phyloP scores from a whole-genome alignment of 2,329 filamentous ascomycete genomes.

The Monosporascus sp. region DNA sequence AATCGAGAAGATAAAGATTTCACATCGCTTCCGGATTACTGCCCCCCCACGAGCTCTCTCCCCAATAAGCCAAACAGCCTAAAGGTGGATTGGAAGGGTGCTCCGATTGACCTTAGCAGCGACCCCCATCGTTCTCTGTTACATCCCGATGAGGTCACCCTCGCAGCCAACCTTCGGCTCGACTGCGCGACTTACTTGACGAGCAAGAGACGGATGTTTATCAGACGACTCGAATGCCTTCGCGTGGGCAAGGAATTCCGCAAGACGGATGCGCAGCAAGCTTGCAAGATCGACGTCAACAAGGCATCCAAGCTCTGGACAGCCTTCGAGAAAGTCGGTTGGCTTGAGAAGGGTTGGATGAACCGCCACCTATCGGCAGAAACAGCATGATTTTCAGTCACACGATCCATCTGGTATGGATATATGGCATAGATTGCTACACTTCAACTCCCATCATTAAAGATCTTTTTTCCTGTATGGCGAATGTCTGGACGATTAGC shows the following conservation, averaged over 20 bases:
- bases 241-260: constrained; percentile 75
- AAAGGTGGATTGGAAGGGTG: constrained; percentile 85
- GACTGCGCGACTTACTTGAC: constrained; percentile 85
- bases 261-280: constrained; percentile 92
- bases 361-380: constrained; percentile 24
- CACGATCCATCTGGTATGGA: constrained; percentile 18
- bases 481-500: not conserved
- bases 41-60: constrained; percentile 62
- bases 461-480: not conserved
- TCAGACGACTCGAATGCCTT: constrained; percentile 63
- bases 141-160: constrained; percentile 69
- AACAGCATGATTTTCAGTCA: not conserved
- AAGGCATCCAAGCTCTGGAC: constrained; percentile 92
- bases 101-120: constrained; percentile 66
- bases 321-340: constrained; percentile 80
- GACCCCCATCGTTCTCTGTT: constrained; percentile 68
- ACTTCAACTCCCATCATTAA: not conserved
- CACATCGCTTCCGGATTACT: constrained; percentile 63
- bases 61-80: constrained; percentile 63
- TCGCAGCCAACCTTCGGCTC: constrained; percentile 75
- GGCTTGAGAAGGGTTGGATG: constrained; percentile 59
- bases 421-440: not conserved
- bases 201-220: constrained; percentile 89
- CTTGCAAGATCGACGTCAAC: constrained; percentile 98
- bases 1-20: constrained; percentile 83